Evolutionary conservation across 2,329 filamentous ascomycete species (phyloP), one percentile per base, ranked within the genome.

Genomic region (Thermothelomyces thermophilus): DNA sequence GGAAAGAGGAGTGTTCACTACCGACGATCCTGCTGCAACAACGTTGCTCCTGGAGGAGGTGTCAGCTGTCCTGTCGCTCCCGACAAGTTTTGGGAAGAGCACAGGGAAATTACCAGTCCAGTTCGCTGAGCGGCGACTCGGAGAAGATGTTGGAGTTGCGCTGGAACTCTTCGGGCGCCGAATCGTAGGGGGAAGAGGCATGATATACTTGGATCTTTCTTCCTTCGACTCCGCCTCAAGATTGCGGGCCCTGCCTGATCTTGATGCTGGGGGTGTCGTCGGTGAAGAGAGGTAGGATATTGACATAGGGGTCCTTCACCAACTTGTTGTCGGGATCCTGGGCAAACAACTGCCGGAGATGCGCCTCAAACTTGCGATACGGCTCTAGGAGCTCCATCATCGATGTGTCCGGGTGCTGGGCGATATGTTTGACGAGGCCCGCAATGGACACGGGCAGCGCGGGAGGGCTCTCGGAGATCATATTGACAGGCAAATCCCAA

Each of bases 121-220:
- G 64, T 42, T 91, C 87, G 26, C 74, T 74, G 24, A 94, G 70
- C 0, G 86, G 83, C 1, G 80, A 85, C 66, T 95, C 89, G 1
- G 84, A 89, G 63, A 95, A 95, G 51, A 94, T 64, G 51, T 79
- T 79, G 68, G 95, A 91, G 66, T 93, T 91, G 42, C 79, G 77
- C 63, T 83, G 81, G 59, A 93, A 95, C 26, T 87, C 82, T 41
- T 78, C 0, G 71, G 60, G 42, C 81, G 82, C 31, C 88, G 82
- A 44, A 83, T 75, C 3, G 80, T 71, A 0, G 77, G 68, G 0
- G 76, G 73, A 24, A 90, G 73, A 5, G 77, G 64, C 84, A 90
- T 87, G 63, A 90, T 79, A 61, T 87, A 89, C 60, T 68, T 77
- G 13, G 79, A 74, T 59, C 76, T 80, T 58, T 86, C 79, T 37